These are phyloP conservation scores for Russula griseocarnosa DNA, from an alignment of 768 basidiomycete genomes.

Conservation along the genomic window DNA sequence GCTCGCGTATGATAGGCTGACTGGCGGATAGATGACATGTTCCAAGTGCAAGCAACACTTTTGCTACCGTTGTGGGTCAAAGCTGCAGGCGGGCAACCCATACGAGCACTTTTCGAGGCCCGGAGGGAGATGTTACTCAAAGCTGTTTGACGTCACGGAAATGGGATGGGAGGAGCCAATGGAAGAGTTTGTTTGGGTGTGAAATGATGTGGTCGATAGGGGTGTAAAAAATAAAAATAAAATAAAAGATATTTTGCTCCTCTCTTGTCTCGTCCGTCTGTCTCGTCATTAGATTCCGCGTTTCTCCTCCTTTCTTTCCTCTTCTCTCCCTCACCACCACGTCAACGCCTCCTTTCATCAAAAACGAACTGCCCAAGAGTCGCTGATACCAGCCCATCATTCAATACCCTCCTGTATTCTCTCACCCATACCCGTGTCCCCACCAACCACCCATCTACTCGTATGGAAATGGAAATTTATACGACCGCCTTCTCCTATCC, in stretches of 20 bases:
- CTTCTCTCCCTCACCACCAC: conserved; percentile 10
- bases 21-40: conserved; percentile 64
- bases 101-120: conserved; percentile 65
- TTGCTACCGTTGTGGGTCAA: conserved; percentile 72
- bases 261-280: conserved; percentile 1
- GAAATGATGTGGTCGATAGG: conserved; percentile 8
- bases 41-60: conserved; percentile 72
- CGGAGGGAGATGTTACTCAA: conserved; percentile 53
- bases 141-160: conserved; percentile 53
- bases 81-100: conserved; percentile 48
- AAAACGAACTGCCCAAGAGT: conserved; percentile 23
- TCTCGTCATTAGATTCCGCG: conserved; percentile 18
- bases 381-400: conserved; percentile 26
- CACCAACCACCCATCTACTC: conserved; percentile 28
- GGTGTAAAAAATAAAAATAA: neutral
- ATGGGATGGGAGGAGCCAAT: conserved; percentile 40
- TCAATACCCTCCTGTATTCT: conserved; percentile 29
- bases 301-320: conserved; percentile 27
- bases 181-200: conserved; percentile 38
- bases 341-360: conserved; percentile 23
- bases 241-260: neutral
- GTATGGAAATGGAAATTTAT: conserved; percentile 98
- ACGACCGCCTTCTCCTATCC: conserved; percentile 92
- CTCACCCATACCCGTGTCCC: conserved; percentile 31
- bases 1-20: neutral